phyloP scores from a whole-genome alignment of 2,329 filamentous ascomycete species.

The Dactylella cylindrospora region DNA sequence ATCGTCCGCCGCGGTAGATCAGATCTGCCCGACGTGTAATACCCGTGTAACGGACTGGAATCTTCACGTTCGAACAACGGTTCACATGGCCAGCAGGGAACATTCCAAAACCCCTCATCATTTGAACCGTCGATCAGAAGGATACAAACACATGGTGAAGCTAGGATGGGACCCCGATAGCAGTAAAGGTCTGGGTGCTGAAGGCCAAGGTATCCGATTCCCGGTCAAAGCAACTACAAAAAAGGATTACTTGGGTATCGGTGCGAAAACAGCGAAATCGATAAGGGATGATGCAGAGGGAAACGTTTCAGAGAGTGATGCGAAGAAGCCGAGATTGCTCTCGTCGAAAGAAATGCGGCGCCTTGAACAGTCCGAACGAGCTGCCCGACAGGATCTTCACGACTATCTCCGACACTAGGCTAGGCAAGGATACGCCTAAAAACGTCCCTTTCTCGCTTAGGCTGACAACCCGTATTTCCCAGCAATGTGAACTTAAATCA shows the following conservation, averaged over 20 bases:
- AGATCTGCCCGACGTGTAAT: constrained; percentile 62
- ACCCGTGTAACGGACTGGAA: constrained; percentile 56
- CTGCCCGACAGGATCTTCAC: constrained; percentile 43
- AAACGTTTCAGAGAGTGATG: constrained; percentile 38
- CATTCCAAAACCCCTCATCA: constrained; percentile 73
- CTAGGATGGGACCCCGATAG: constrained; percentile 76
- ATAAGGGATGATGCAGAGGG: constrained; percentile 48
- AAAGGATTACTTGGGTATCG: constrained; percentile 73
- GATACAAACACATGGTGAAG: constrained; percentile 65
- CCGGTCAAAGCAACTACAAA: constrained; percentile 74
- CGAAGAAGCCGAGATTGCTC: constrained; percentile 41
- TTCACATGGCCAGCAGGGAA: constrained; percentile 69
- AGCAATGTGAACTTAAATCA: constrained; percentile 43
- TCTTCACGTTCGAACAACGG: constrained; percentile 64
- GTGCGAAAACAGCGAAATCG: constrained; percentile 57
- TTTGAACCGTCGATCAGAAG: constrained; percentile 70
- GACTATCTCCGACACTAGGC: constrained; percentile 44
- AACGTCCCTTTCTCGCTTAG: constrained; percentile 43
- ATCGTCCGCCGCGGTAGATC: constrained; percentile 13
- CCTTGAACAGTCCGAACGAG: constrained; percentile 38
- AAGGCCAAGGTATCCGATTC: constrained; percentile 70
- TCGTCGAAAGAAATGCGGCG: constrained; percentile 41
- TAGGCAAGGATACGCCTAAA: constrained; percentile 40
- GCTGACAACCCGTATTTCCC: constrained; percentile 31
- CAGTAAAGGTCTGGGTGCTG: constrained; percentile 69